Evolutionary conservation across 306 rosid species (phyloP), one percentile per base, ranked within the genome.

Genomic region (Arachis stenosperma): DNA sequence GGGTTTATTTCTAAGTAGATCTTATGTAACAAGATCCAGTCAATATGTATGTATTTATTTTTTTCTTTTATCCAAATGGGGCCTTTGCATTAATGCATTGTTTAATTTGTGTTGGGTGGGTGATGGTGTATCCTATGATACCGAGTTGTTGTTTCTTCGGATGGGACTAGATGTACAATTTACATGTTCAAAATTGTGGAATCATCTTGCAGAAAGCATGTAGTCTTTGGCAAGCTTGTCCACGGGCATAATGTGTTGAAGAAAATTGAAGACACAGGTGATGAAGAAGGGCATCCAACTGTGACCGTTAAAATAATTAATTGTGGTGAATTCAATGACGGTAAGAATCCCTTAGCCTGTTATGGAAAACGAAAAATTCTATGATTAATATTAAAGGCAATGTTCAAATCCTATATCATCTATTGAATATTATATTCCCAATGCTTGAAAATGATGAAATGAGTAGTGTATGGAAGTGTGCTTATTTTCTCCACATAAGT

Each of bases 191-290:
- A 22, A 22, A 48, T 59, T 72, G 44, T 41, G 69, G 15, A 33
- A 9, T 76, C 42, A 11, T 79, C 51, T 81, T 75, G 63, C 89
- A 94, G 99, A 86, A 94, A 94, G 81, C 83, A 88, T 77, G 82
- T 91, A 57, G 95, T 91, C 55, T 94, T 94, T 81, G 99, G 99
- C 67, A 91, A 86, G 83, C 89, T 94, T 89, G 88, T 84, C 73
- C 88, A 84, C 51, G 99, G 99, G 27, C 83, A 80, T 71, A 83
- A 81, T 46, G 30, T 94, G 42, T 79, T 94, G 76, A 85, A 76
- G 78, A 94, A 81, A 83, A 91, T 94, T 70, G 99, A 94, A 88
- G 84, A 83, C 10, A 90, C 59, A 41, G 96, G 92, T 67, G 96
- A 85, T 53, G 91, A 88, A 60, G 93, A 87, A 70, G 97, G 96